Percentiles rank a stretch among this genome's conserved stretches.
phyloP scores from a whole-genome alignment of 495 filamentous ascomycete genomes.

The Penicillium verhagenii region DNA sequence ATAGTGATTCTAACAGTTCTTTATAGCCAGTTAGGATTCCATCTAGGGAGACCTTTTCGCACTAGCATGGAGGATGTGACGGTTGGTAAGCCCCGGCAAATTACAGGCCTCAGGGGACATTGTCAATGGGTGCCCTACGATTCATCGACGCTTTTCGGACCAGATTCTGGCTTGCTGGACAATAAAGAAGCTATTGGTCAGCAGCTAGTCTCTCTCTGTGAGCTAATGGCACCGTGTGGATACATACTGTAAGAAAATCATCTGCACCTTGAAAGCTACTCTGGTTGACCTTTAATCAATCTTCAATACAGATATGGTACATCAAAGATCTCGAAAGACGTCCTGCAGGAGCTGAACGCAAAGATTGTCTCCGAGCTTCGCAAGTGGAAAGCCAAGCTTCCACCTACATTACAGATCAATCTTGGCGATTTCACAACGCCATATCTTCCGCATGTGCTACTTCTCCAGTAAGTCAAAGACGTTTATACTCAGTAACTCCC shows the following conservation, averaged over 20 bases:
- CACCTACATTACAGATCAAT: conserved; percentile 22
- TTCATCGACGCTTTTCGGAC: neutral
- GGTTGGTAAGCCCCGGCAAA: conserved; percentile 17
- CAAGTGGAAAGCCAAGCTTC: conserved; percentile 29
- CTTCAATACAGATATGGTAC: neutral
- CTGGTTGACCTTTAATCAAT: neutral
- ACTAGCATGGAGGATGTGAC: conserved; percentile 26
- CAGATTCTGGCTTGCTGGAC: neutral
- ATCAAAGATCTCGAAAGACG: neutral
- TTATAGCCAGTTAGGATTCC: conserved; percentile 30
- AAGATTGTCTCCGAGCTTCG: neutral
- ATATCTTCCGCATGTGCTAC: conserved; percentile 31
- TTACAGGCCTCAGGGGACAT: neutral
- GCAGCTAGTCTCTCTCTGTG: conserved; percentile 27
- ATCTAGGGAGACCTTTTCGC: conserved; percentile 27
- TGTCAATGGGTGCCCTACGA: neutral
- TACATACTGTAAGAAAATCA: conserved; percentile 14
- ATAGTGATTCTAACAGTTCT: neutral
- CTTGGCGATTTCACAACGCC: conserved; percentile 12
- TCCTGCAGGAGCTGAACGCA: neutral
- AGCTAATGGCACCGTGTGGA: conserved; percentile 26
- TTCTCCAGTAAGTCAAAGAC: conserved; percentile 28
- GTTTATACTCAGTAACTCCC: neutral
- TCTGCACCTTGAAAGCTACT: neutral
- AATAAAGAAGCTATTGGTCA: conserved; percentile 8